phyloP scores from a whole-genome alignment of 108 stramenopile genomes.

The Cyclostephanos tholiformis region DNA sequence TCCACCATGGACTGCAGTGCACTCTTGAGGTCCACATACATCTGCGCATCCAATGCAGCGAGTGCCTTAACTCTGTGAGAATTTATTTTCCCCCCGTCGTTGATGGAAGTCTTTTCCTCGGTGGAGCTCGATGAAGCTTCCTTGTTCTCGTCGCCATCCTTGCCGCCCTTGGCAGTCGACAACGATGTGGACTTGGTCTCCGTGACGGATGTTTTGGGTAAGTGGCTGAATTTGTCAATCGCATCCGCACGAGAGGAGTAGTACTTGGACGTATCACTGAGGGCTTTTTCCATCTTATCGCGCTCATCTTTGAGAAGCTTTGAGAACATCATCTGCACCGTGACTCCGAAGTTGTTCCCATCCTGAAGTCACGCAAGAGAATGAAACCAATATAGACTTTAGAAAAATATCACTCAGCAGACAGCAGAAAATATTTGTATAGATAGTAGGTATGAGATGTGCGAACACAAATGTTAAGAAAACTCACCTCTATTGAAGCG shows the following conservation, averaged over 20 bases:
- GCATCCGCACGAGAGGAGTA: conserved; percentile 67
- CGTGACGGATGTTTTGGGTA: conserved; percentile 43
- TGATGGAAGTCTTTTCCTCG: conserved; percentile 40
- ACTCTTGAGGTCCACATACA: conserved; percentile 32
- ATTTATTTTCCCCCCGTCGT: conserved; percentile 15
- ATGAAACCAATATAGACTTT: too few relatives aligned
- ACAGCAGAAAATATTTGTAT: too few relatives aligned
- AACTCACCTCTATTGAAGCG: too few relatives aligned
- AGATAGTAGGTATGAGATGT: too few relatives aligned
- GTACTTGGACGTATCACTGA: conserved; percentile 60
- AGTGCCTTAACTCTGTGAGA: conserved; percentile 39
- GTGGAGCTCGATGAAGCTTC: conserved; percentile 28
- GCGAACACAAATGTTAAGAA: too few relatives aligned
- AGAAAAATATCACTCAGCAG: too few relatives aligned
- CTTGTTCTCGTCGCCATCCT: conserved; percentile 53
- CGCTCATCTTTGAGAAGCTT: conserved; percentile 53
- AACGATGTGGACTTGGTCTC: conserved; percentile 31
- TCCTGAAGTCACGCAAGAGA: conserved; percentile 37
- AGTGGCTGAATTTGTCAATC: conserved; percentile 50
- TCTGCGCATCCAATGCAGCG: conserved; percentile 54
- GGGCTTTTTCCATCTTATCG: conserved; percentile 42
- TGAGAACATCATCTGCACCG: conserved; percentile 66
- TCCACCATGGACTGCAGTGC: conserved; percentile 41
- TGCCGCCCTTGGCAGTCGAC: conserved; percentile 54
- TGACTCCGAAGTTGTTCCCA: conserved; percentile 85